phyloP scores from a whole-genome alignment of 2,329 filamentous ascomycete species.

The Fusarium haematococcum region DNA sequence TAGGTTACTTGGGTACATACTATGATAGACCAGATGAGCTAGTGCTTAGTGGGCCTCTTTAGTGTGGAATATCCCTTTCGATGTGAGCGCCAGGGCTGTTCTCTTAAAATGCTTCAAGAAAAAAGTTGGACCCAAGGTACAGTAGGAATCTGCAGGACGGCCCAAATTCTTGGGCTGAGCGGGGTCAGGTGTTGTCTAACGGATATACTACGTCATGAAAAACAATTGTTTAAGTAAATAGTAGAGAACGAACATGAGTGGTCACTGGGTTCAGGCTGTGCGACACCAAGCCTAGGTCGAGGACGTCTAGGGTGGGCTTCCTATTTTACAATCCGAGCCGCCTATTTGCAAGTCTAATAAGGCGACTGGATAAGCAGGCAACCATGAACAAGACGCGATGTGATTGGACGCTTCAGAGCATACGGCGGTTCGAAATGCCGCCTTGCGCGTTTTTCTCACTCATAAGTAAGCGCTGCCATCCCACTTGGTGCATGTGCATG shows the following conservation, averaged over 20 bases:
- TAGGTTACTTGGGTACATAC: not conserved
- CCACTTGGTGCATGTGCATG: too few relatives aligned
- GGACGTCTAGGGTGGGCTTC: not conserved
- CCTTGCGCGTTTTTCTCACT: not conserved
- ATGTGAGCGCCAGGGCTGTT: not conserved
- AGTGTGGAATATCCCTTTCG: accelerated
- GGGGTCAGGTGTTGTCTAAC: not conserved
- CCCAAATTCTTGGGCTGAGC: not conserved
- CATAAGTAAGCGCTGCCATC: not conserved
- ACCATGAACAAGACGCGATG: not conserved
- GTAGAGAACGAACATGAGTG: not conserved
- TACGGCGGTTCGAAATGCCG: not conserved
- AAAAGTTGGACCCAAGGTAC: not conserved
- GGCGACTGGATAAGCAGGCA: not conserved
- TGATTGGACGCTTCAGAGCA: not conserved
- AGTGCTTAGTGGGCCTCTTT: not conserved
- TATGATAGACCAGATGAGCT: not conserved
- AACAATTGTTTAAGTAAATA: not conserved
- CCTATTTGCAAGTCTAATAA: not conserved
- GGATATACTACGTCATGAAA: not conserved
- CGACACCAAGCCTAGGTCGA: not conserved
- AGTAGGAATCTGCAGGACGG: not conserved
- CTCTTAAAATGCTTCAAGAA: not conserved
- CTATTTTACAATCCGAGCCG: not conserved
- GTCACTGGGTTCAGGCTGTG: not conserved